A percentile compares a stretch with the other conserved stretches of the same genome.
Evolutionary conservation across 1,284 basidiomycete species (phyloP).

Genomic region (Phaffia rhodozyma): DNA sequence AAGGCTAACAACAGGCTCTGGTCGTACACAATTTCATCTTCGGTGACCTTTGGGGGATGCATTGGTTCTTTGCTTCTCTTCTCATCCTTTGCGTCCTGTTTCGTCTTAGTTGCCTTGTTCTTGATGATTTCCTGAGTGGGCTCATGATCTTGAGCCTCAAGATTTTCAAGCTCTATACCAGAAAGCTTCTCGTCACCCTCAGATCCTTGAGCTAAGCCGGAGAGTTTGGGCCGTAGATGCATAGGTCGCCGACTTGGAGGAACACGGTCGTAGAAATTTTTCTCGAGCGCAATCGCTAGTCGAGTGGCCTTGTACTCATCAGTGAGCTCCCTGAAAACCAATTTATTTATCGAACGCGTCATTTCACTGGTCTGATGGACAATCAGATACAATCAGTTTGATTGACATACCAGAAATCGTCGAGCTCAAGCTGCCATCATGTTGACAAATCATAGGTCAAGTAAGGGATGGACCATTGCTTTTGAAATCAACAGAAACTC

Average conservation of each 20-base stretch:
- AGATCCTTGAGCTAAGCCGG: background rate
- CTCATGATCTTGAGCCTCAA: background rate
- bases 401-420: slow-evolving; percentile 12
- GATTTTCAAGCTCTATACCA: background rate
- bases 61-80: too few relatives aligned
- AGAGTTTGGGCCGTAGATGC: background rate
- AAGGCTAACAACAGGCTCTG: slow-evolving; percentile 8
- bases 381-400: too few relatives aligned
- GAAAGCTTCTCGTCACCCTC: background rate
- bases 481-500: background rate
- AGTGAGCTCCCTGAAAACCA: background rate
- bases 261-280: slow-evolving; percentile 8
- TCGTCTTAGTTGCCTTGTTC: background rate
- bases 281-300: slow-evolving; percentile 1
- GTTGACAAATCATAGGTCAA: background rate
- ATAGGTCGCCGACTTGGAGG: slow-evolving; percentile 11
- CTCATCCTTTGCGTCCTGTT: background rate
- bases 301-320: background rate
- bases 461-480: background rate
- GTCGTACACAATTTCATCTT: slow-evolving; percentile 10
- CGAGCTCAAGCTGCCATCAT: slow-evolving; percentile 4
- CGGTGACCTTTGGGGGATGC: slow-evolving; percentile 14
- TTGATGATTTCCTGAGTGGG: background rate
- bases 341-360: background rate
- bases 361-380: background rate